These are phyloP conservation scores for Yamadazyma triangularis DNA, from an alignment of 1,139 yeast genomes.

Conservation along the genomic window DNA sequence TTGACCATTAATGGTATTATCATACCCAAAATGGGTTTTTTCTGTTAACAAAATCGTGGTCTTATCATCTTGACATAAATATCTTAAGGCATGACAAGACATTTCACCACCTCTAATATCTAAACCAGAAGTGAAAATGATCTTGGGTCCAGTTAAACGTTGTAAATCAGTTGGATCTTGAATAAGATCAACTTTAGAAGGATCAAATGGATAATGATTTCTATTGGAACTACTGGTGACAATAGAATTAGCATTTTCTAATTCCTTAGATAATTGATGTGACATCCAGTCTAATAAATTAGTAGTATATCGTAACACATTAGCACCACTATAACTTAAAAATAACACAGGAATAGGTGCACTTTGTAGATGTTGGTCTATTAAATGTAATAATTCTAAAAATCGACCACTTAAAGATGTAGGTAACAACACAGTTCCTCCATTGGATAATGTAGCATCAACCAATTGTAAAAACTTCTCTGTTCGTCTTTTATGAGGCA, in stretches of 20 bases:
- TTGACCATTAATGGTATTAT: constrained; percentile 24
- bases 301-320: constrained; percentile 76
- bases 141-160: constrained; percentile 65
- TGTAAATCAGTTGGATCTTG: constrained; percentile 53
- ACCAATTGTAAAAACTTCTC: constrained; percentile 63
- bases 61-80: constrained; percentile 57
- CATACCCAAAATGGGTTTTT: constrained; percentile 31
- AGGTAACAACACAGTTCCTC: constrained; percentile 80
- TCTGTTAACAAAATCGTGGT: constrained; percentile 77
- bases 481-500: constrained; percentile 61
- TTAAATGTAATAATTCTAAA: constrained; percentile 68
- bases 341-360: constrained; percentile 68
- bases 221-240: constrained; percentile 28
- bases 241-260: constrained; percentile 52
- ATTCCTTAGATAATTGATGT: constrained; percentile 67
- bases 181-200: constrained; percentile 56
- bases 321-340: constrained; percentile 74
- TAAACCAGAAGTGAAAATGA: constrained; percentile 76
- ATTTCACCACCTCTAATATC: constrained; percentile 64
- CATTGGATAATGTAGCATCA: constrained; percentile 59
- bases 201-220: constrained; percentile 71
- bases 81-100: constrained; percentile 52
- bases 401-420: constrained; percentile 81
- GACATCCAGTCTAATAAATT: constrained; percentile 97
- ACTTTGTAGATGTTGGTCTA: constrained; percentile 56